Percentiles rank a stretch among this genome's conserved stretches.
These are phyloP conservation scores for Agrocybe praecox DNA, from an alignment of 768 basidiomycete genomes.

Conservation along the genomic window DNA sequence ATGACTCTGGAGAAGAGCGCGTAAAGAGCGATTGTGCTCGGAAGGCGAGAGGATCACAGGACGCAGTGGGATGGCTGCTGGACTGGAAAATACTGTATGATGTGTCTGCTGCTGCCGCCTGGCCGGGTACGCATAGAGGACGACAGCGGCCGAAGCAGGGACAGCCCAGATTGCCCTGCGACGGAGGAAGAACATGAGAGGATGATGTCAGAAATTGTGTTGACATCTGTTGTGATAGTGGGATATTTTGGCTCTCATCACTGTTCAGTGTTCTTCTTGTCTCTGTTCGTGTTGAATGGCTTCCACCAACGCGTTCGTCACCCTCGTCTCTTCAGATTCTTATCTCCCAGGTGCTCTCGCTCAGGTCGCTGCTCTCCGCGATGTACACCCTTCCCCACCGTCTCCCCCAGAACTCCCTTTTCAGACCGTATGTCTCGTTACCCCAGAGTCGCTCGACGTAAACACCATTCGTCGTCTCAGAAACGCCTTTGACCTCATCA, in stretches of 20 bases:
- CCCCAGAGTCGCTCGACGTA: slow-evolving; percentile 91
- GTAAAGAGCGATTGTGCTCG: slow-evolving; percentile 55
- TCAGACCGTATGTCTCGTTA: slow-evolving; percentile 87
- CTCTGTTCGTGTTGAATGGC: slow-evolving; percentile 49
- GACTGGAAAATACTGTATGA: slow-evolving; percentile 39
- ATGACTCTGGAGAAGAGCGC: slow-evolving; percentile 46
- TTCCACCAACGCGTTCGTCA: slow-evolving; percentile 79
- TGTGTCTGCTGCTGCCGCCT: slow-evolving; percentile 33
- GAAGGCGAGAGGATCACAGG: slow-evolving; percentile 66
- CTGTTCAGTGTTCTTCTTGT: slow-evolving; percentile 20
- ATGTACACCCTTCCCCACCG: slow-evolving; percentile 68
- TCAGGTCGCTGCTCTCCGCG: slow-evolving; percentile 81
- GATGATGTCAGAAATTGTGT: slow-evolving; percentile 27
- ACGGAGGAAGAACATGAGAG: slow-evolving; percentile 16
- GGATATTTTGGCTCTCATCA: slow-evolving; percentile 12
- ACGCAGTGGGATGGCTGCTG: slow-evolving; percentile 34
- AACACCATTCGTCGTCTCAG: slow-evolving; percentile 78
- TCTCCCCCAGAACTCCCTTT: slow-evolving; percentile 66
- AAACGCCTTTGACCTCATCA: slow-evolving; percentile 78
- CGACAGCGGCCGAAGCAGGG: slow-evolving; percentile 58
- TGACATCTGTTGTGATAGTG: slow-evolving; percentile 29
- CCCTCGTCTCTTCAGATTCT: slow-evolving; percentile 87
- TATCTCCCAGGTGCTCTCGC: slow-evolving; percentile 95
- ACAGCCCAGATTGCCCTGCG: slow-evolving; percentile 48
- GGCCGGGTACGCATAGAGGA: slow-evolving; percentile 41